Conservation (phyloP, 176 grass and related monocot genomes). For the Aechmea fasciata region DNA sequence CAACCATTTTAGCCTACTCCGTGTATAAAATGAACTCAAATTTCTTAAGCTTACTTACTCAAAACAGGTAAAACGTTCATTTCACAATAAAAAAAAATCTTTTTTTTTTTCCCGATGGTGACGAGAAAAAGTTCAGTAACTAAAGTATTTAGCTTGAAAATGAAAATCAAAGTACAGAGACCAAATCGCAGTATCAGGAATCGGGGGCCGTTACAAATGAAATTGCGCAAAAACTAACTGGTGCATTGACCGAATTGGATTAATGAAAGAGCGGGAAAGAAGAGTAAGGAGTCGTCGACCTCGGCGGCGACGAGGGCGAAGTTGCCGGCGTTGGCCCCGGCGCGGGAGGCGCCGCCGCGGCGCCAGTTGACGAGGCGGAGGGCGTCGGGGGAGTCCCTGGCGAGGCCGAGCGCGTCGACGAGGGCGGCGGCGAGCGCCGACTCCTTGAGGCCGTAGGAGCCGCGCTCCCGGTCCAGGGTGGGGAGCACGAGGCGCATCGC, state of each 20-base stretch:
- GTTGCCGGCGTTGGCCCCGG: slow-evolving; percentile 70
- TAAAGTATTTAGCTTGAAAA: no score
- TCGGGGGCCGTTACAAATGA: not conserved
- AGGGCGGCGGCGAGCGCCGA: slow-evolving; percentile 52
- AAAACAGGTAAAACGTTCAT: no score
- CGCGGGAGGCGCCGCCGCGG: slow-evolving; percentile 30
- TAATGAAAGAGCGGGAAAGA: not conserved
- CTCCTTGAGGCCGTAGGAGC: slow-evolving; percentile 94
- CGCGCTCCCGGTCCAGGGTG: slow-evolving; percentile 73
- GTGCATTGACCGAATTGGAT: not conserved
- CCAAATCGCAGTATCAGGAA: no score
- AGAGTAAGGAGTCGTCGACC: slow-evolving; percentile 23
- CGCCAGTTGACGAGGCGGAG: slow-evolving; percentile 80
- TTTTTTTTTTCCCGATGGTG: no score
- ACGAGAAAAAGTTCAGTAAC: no score
- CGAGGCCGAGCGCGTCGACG: slow-evolving; percentile 76
- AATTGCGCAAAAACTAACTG: not conserved
- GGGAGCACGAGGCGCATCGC: slow-evolving; percentile 64
- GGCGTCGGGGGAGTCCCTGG: slow-evolving; percentile 79
- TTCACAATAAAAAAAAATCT: no score
- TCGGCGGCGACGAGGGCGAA: slow-evolving; percentile 78
- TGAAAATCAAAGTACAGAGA: no score
- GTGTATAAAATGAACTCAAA: no score
- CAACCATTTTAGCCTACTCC: no score
- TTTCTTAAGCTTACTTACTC: no score